phyloP scores from a whole-genome alignment of 1,139 yeast species.

The Kurtzmaniella quercitrusa region DNA sequence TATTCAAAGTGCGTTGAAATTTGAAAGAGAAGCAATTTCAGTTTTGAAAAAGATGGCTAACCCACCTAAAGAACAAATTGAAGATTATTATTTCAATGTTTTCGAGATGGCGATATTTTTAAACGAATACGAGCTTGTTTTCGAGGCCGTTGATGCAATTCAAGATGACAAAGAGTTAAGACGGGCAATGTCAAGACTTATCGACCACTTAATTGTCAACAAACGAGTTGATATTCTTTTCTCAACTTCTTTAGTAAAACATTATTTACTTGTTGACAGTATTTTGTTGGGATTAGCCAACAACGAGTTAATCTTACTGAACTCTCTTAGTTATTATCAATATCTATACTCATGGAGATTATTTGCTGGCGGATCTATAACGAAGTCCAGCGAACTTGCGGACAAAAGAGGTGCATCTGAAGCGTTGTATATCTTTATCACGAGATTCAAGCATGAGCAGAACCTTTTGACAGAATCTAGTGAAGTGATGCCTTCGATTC shows the following conservation, averaged over 20 bases:
- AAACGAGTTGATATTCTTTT: constrained; percentile 22
- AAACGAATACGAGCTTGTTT: constrained; percentile 22
- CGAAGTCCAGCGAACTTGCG: constrained; percentile 14
- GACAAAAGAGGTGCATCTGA: constrained; percentile 57
- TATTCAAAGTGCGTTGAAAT: constrained; percentile 24
- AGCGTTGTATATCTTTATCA: constrained; percentile 51
- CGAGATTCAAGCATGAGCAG: constrained; percentile 28
- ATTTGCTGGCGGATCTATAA: constrained; percentile 18
- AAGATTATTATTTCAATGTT: constrained; percentile 23
- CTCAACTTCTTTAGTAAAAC: constrained; percentile 18
- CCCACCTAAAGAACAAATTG: constrained; percentile 10
- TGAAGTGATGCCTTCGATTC: constrained; percentile 4
- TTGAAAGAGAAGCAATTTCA: constrained; percentile 31
- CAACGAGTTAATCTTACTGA: constrained; percentile 26
- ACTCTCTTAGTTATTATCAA: constrained; percentile 47
- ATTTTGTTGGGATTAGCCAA: constrained; percentile 39
- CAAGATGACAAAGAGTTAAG: constrained; percentile 11
- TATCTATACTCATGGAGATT: constrained; percentile 55
- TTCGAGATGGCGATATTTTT: constrained; percentile 29
- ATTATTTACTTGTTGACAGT: constrained; percentile 35
- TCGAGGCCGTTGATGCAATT: constrained; percentile 19
- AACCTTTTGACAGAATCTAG: constrained; percentile 13
- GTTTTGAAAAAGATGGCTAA: constrained; percentile 11
- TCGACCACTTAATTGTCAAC: constrained; percentile 22
- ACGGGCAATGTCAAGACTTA: constrained; percentile 17